A percentile compares a stretch with the other conserved stretches of the same genome.
Evolutionary conservation across 768 basidiomycete genomes (phyloP).

Genomic region (Leucosporidium creatinivorum): DNA sequence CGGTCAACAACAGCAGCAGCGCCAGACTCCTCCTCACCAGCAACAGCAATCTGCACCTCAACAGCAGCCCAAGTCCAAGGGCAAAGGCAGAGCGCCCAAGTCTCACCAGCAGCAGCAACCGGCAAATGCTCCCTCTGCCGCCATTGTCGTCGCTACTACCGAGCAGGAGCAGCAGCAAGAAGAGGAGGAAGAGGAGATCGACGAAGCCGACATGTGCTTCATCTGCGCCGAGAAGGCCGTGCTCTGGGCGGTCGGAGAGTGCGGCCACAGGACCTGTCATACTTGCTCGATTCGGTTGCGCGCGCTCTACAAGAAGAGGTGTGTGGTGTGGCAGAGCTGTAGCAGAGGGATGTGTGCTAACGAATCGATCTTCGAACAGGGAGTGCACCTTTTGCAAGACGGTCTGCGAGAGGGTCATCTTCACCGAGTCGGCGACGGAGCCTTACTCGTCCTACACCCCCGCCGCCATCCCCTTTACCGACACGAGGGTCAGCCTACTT

Average conservation of each 20-base stretch:
- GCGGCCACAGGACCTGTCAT: constrained; percentile 92
- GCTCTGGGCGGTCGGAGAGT: constrained; percentile 78
- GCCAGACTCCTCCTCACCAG: neutral
- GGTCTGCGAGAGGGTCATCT: constrained; percentile 25
- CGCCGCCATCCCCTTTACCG: constrained; percentile 32
- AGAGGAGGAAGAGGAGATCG: constrained; percentile 19
- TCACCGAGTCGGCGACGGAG: constrained; percentile 15
- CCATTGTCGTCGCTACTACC: constrained; percentile 11
- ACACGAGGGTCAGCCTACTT: constrained; percentile 19
- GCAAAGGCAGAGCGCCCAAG: neutral
- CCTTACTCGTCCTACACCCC: constrained; percentile 23
- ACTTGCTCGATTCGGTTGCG: constrained; percentile 80
- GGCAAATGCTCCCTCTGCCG: neutral
- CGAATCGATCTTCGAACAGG: constrained; percentile 46
- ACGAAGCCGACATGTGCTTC: constrained; percentile 54
- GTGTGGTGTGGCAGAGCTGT: too few relatives aligned
- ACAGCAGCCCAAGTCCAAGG: neutral
- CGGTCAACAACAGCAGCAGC: neutral
- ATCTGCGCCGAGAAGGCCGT: constrained; percentile 93
- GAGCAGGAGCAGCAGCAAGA: constrained; percentile 20
- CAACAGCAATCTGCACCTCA: neutral
- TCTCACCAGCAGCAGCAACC: neutral
- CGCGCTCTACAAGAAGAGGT: constrained; percentile 66
- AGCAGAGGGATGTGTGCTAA: neutral
- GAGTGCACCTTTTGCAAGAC: constrained; percentile 92